Percentiles rank a stretch among this genome's conserved stretches.
phyloP scores from a whole-genome alignment of 139 green algal species.

The Coccomyxa sp. region DNA sequence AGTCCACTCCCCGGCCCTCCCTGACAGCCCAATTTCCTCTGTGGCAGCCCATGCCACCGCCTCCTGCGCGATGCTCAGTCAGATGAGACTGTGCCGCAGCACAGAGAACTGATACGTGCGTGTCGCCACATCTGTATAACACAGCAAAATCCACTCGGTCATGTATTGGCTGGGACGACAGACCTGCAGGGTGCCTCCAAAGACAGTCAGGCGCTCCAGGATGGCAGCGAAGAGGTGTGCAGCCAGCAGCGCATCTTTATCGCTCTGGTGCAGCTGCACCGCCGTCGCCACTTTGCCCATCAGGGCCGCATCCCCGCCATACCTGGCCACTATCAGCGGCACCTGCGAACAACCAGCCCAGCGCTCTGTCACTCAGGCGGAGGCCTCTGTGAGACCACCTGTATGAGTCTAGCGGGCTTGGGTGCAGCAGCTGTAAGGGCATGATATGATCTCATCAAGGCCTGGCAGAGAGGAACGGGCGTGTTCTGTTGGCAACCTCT shows the following conservation, averaged over 20 bases:
- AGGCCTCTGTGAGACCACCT: too few relatives aligned
- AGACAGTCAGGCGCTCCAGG: neutral
- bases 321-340: constrained; percentile 3
- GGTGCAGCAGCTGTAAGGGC: too few relatives aligned
- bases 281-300: neutral
- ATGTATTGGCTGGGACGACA: too few relatives aligned
- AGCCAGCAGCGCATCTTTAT: neutral
- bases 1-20: neutral
- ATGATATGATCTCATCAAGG: too few relatives aligned
- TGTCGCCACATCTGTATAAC: neutral
- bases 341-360: too few relatives aligned
- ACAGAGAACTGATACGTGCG: neutral
- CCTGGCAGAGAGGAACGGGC: neutral
- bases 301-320: neutral
- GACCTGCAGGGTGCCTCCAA: neutral
- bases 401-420: too few relatives aligned
- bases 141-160: too few relatives aligned
- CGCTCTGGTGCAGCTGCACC: neutral
- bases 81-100: neutral
- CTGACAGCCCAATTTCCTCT: neutral
- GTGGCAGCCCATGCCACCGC: neutral
- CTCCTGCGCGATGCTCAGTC: neutral
- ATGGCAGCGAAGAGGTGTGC: neutral
- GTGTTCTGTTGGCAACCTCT: too few relatives aligned
- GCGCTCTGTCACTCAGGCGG: too few relatives aligned